Base-by-base conservation (phyloP, 176 grass and related monocot species). In the Urochloa ruziziensis region DNA sequence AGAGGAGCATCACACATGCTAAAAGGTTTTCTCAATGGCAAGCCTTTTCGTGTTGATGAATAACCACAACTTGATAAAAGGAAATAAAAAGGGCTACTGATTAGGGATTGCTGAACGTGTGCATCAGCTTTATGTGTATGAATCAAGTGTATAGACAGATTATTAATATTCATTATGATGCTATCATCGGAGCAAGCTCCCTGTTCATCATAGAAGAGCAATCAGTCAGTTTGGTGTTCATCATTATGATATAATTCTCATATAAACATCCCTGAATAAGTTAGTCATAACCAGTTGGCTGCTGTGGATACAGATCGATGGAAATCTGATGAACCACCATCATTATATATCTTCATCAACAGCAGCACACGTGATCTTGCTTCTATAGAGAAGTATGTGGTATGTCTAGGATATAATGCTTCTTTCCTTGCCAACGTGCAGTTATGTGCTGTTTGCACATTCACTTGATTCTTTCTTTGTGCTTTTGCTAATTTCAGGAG, bases 311-410 rank as follows among this genome's bases (percentile, higher is more conserved):
- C 86, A 98, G 96, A 90, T 94, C 62, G 82, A 86, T 88, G 89
- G 87, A 90, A 95, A 80, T 91, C 89, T 80, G 87, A 91, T 0
- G 80, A 93, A 84, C 85, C n/a, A 35, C 87, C 96, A 62, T 90
- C 89, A 11, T 47, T 95, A 43, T 98, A 94, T 81, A 79, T 98
- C 84, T 98, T 98, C 73, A 98, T 98, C 80, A 98, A 98, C 85
- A 88, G 93, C 77, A 95, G 96, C 80, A 98, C 93, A 8, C 85
- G 85, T n/a, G 96, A 95, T 64, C 93, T 98, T 88, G 84, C 96
- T 80, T 48, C 80, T 85, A 95, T 98, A 91, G 93, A 98, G 93
- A 95, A 93, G 87, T 98, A 95, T 47, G 82, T 91, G 96, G 96
- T 98, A 98, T 83, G 91, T 86, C 46, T 78, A 78, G 29, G 46